Conservation (phyloP, 1,139 yeast genomes). For the Geotrichum phurueaensis region DNA sequence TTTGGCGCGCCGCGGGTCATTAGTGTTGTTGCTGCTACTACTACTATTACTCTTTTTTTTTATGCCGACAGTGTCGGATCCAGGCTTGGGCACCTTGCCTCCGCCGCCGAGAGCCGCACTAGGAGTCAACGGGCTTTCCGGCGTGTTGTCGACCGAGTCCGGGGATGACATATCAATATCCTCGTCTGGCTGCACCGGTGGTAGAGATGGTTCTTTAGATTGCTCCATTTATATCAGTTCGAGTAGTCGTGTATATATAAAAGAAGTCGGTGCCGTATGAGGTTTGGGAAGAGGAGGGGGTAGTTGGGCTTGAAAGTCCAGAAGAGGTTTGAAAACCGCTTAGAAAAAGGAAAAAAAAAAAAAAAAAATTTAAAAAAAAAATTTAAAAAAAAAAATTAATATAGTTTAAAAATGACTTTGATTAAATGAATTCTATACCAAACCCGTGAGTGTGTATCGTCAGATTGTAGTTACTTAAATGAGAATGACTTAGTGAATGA, state of each 20-base stretch:
- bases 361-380: no score
- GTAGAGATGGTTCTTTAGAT: not conserved
- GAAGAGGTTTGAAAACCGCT: not conserved
- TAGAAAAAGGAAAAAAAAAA: no score
- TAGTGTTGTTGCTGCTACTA: not conserved
- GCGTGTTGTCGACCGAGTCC: not conserved
- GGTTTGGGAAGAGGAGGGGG: not conserved
- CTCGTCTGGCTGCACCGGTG: not conserved
- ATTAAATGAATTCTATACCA: no score
- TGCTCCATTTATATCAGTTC: not conserved
- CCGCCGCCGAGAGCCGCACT: not conserved
- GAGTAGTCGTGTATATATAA: not conserved
- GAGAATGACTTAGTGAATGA: no score
- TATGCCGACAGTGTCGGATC: not conserved
- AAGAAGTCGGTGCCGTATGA: not conserved
- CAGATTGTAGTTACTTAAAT: no score
- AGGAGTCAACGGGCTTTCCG: not conserved
- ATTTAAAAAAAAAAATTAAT: no score
- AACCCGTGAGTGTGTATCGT: no score
- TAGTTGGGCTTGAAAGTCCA: not conserved
- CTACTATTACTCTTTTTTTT: not conserved
- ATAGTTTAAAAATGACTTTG: no score
- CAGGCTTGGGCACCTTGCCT: not conserved
- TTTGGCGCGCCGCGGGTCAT: slow-evolving; percentile 38
- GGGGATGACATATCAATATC: not conserved